Base-by-base conservation (phyloP, 768 basidiomycete species). In the Coprinellus micaceus region DNA sequence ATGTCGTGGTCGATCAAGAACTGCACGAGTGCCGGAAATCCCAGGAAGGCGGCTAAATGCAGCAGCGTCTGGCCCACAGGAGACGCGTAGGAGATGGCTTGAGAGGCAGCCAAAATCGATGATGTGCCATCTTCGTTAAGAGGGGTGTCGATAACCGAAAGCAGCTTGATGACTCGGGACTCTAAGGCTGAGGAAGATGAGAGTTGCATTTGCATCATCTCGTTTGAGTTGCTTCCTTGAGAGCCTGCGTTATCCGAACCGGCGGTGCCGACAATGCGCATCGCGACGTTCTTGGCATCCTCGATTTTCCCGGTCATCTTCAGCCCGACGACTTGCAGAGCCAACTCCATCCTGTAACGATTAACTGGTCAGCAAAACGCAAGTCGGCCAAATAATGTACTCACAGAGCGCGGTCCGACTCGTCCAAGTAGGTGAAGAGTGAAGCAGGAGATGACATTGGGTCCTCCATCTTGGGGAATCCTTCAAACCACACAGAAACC, bases 241-340 rank as follows among this genome's bases (percentile, higher is more conserved):
- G 76, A 66, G 15, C 77, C 71, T 2, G 80, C 71, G 51, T 73
- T 72, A 52, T 86, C 83, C 28, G 73, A 71, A 24, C 81, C 83
- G n/a, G 84, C 75, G 53, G 78, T 86, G 37, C 90, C 88, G 28
- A 97, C 91, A 61, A 97, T 97, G 28, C 94, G 82, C 82, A 94
- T 86, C 13, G 94, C 94, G 36, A 97, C 89, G 56, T 93, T 90
- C 70, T 91, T 88, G 2, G 94, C 94, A 53, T 94, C 91, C 63
- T 95, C 93, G 26, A 96, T 86, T 65, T 94, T 90, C 47, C 94
- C 94, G 0, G 94, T 96, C 91, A 97, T 95, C 76, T 96, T 94
- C 60, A 97, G 75, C 0, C 95, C 95, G 17, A 98, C 94, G 13
- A 96, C 93, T 66, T 96, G 94, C 3, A 98, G 77, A 51, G 94